Conservation (phyloP, 2,329 filamentous ascomycete species). For the Stenocarpella maydis region DNA sequence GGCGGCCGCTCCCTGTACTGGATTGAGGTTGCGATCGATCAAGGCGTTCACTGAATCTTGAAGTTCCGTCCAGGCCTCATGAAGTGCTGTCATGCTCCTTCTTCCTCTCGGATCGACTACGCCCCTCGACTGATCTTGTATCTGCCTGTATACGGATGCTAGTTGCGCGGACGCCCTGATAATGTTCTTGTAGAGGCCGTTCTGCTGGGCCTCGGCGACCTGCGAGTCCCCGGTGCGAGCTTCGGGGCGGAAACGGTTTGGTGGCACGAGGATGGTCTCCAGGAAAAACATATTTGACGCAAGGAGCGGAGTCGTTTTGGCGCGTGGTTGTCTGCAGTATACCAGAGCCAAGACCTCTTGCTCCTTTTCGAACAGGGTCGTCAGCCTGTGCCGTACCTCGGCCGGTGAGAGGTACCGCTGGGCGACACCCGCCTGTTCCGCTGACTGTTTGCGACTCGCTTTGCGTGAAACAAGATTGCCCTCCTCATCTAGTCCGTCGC, state of each 20-base stretch:
- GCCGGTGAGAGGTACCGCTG: slow-evolving; percentile 84
- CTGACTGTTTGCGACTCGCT: slow-evolving; percentile 46
- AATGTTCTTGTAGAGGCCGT: slow-evolving; percentile 86
- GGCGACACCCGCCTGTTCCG: slow-evolving; percentile 47
- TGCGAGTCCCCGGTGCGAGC: slow-evolving; percentile 81
- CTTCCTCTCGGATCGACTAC: slow-evolving; percentile 43
- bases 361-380: slow-evolving; percentile 85
- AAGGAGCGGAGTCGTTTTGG: slow-evolving; percentile 65
- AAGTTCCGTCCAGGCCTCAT: slow-evolving; percentile 82
- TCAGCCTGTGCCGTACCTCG: slow-evolving; percentile 82
- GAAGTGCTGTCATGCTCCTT: slow-evolving; percentile 62
- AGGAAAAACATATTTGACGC: slow-evolving; percentile 94
- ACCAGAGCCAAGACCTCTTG: slow-evolving; percentile 84
- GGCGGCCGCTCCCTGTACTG: slow-evolving; percentile 78
- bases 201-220: slow-evolving; percentile 88
- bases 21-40: slow-evolving; percentile 88
- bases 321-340: slow-evolving; percentile 76
- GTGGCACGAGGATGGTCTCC: slow-evolving; percentile 84
- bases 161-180: slow-evolving; percentile 78
- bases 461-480: slow-evolving; percentile 68
- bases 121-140: slow-evolving; percentile 38
- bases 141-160: slow-evolving; percentile 64
- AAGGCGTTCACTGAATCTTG: slow-evolving; percentile 93
- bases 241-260: slow-evolving; percentile 90
- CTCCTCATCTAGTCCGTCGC: slow-evolving; percentile 60